Evolutionary conservation across 192 early-diverging fungal genomes (phyloP), one percentile per base, ranked within the genome.

Genomic region (Coemansia sp.): DNA sequence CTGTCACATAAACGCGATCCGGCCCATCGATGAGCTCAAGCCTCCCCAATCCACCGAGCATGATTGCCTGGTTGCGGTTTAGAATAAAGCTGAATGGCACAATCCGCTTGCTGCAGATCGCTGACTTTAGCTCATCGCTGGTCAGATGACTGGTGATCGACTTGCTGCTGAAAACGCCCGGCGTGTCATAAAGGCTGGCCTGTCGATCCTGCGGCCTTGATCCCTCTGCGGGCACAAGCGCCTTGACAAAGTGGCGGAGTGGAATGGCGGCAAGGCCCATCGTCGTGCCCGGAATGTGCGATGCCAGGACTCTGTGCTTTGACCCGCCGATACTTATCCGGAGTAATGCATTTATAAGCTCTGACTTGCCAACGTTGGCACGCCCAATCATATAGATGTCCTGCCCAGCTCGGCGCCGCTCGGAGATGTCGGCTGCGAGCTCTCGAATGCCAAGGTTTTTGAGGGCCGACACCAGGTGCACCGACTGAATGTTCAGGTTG

Each of bases 291-390:
- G 90, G 91, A 42, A 89, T 63, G 36, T 73, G 65, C 18, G 88
- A 89, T 34, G 84, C 82, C 10, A 88, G 84, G 8, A 87, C 84
- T 40, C 76, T 81, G 67, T 87, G 82, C 18, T 63, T 64, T 1
- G 77, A 73, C 18, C 77, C 74, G 18, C 73, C 77, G 11, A 74
- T 71, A 59, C 75, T 81, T 46, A 86, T 84, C 18, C 85, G 71
- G 51, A 88, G 68, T n/a, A 93, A 62, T 21, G 83, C 83, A 53
- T 89, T 88, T 46, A 93, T 71, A 9, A 93, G 73, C 45, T 88
- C 90, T 2, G 90, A 90, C 74, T 93, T 93, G 31, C 91, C 91
- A 10, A 88, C 91, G 64, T 93, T 93, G 2, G 89, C 85, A 34
- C 86, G 84, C 6, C 91, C 91, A 28, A 93, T 79, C 66, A 93